A percentile compares a stretch with the other conserved stretches of the same genome.
Conservation (phyloP, 2,329 filamentous ascomycete genomes). For the Pseudocercospora cruenta region DNA sequence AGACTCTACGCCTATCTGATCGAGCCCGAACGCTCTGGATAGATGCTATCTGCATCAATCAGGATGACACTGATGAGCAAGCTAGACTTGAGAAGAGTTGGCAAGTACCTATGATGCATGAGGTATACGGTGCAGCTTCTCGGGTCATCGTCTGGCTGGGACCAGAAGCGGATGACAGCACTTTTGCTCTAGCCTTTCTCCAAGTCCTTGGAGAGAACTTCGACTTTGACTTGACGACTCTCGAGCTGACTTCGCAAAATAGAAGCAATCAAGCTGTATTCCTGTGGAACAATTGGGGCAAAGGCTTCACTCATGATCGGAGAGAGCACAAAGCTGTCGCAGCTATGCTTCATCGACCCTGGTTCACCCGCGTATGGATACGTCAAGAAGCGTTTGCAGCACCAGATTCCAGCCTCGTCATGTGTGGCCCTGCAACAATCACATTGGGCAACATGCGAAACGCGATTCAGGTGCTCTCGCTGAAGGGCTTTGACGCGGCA, state of each 20-base stretch:
- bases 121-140: constrained; percentile 18
- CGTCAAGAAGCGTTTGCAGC: background rate
- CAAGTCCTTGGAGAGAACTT: background rate
- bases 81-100: background rate
- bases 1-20: background rate
- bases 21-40: constrained; percentile 15
- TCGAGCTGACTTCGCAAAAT: background rate
- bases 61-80: constrained; percentile 15
- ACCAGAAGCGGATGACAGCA: background rate
- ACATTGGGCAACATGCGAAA: constrained; percentile 9
- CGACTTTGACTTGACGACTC: background rate
- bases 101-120: constrained; percentile 21
- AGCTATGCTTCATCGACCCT: background rate
- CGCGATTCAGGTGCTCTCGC: constrained; percentile 9
- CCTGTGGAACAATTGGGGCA: background rate
- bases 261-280: background rate
- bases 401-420: background rate
- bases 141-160: constrained; percentile 23
- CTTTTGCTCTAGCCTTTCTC: constrained; percentile 1
- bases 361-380: background rate
- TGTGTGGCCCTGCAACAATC: background rate
- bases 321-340: background rate
- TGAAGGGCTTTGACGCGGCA: constrained; percentile 11
- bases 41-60: constrained; percentile 28
- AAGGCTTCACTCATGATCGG: background rate